Evolutionary conservation across 2,329 filamentous ascomycete species (phyloP).

Genomic region (Aspergillus floridensis): DNA sequence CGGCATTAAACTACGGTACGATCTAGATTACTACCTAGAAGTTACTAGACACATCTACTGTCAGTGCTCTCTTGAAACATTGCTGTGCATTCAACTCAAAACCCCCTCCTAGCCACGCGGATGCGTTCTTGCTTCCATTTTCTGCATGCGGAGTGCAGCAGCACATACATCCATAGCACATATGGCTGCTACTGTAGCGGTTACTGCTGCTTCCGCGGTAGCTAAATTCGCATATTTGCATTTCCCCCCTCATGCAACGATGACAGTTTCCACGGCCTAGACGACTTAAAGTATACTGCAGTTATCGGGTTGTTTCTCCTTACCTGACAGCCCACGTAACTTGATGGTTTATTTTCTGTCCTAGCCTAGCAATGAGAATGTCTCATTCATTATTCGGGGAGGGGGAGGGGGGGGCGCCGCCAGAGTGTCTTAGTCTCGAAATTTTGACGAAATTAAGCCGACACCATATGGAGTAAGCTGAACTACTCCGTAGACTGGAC

Average conservation of each 20-base stretch:
- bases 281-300: neutral
- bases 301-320: neutral
- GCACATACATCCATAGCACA: neutral
- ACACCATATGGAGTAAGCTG: neutral
- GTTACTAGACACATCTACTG: too few species aligned
- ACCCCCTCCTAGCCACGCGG: constrained; percentile 4
- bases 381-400: neutral
- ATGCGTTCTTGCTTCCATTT: constrained; percentile 6
- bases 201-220: neutral
- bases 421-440: neutral
- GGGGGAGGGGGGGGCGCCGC: too few species aligned
- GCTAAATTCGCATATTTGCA: neutral
- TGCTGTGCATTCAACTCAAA: constrained; percentile 4
- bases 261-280: neutral
- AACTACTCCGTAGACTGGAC: neutral
- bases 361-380: constrained; percentile 4
- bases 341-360: neutral
- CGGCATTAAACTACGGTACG: neutral
- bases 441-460: constrained; percentile 5
- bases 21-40: too few species aligned
- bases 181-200: neutral
- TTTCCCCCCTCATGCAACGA: neutral
- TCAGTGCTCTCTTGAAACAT: neutral
- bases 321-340: neutral
- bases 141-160: constrained; percentile 21